Evolutionary conservation across 2,329 filamentous ascomycete species (phyloP).

Genomic region (Cordyceps cicadae): DNA sequence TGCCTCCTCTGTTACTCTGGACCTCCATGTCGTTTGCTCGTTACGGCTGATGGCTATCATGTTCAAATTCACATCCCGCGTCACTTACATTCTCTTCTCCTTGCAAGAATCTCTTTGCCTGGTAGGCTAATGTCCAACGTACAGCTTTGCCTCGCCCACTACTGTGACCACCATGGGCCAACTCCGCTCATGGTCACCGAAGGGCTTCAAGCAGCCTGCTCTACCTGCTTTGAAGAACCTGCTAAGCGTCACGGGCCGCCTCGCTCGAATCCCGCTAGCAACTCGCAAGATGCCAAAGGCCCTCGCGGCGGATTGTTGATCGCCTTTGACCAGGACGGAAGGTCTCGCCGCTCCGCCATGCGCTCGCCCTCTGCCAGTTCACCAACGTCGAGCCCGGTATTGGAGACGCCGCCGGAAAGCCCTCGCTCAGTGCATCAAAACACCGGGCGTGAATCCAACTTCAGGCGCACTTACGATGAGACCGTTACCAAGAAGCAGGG

Average conservation of each 20-base stretch:
- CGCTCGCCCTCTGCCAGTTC: slow-evolving; percentile 20
- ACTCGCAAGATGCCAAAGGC: slow-evolving; percentile 35
- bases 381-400: slow-evolving; percentile 30
- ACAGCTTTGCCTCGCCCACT: slow-evolving; percentile 62
- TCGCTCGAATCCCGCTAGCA: slow-evolving; percentile 31
- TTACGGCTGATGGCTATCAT: background rate
- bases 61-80: slow-evolving; percentile 8
- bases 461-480: slow-evolving; percentile 56
- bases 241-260: slow-evolving; percentile 26
- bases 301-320: slow-evolving; percentile 36
- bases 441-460: slow-evolving; percentile 48
- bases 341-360: slow-evolving; percentile 32
- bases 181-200: slow-evolving; percentile 64
- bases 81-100: background rate
- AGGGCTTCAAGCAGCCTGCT: slow-evolving; percentile 53
- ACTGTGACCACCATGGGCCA: slow-evolving; percentile 62
- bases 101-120: background rate
- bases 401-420: slow-evolving; percentile 52
- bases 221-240: slow-evolving; percentile 45
- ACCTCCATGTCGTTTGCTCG: background rate
- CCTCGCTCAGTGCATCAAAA: slow-evolving; percentile 35
- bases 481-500: slow-evolving; percentile 55
- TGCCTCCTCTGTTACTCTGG: background rate
- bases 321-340: slow-evolving; percentile 36
- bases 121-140: slow-evolving; percentile 28